Base-by-base conservation (phyloP, 140 eudicot species). In the Artemisia princeps region DNA sequence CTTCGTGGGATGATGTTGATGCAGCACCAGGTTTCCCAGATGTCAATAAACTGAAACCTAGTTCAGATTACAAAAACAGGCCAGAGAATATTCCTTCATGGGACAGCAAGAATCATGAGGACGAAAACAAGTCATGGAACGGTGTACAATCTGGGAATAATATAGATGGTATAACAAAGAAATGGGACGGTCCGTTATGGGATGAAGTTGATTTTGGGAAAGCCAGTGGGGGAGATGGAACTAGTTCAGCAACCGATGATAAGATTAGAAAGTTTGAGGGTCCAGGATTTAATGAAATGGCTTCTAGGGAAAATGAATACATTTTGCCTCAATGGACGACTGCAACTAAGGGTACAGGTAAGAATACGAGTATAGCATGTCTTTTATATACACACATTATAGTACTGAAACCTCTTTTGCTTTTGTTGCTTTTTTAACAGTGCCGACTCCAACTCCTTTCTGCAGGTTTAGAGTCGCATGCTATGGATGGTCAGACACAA, bases 1-100 rank as follows among this genome's bases (percentile, higher is more conserved):
- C 82, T 6, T 55, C 74, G 16, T 78, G 85, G 83, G 79, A 69
- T 56, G 76, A 16, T 15, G 68, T 16, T 14, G 20, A 51, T 19
- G 44, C 1, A 37, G 50, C 16, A 44, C 48, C 72, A 12, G 56
- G 64, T 71, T 30, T 60, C 2, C n/a, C 44, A 48, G 8, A 15
- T 5, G 61, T 26, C 62, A 48, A 26, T 12, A 51, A 61, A 10
- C 45, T 62, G 2, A 2, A 17, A 42, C 2, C 17, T 48, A 65
- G 30, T 37, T 62, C 15, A 2, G 67, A 65, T 46, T 61, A 65
- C 46, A 4, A 1, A 15, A 73, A 57, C 28, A 60, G 46, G 54
- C 30, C 70, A 1, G 33, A 20, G 75, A 19, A 54, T 64, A 55
- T 12, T 59, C 15, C 53, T 48, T 48, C 53, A 48, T 3, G 15